Percentiles rank a stretch among this genome's conserved stretches.
Evolutionary conservation across 2,329 filamentous ascomycete genomes (phyloP).

Genomic region (Teratosphaeria zuluensis): DNA sequence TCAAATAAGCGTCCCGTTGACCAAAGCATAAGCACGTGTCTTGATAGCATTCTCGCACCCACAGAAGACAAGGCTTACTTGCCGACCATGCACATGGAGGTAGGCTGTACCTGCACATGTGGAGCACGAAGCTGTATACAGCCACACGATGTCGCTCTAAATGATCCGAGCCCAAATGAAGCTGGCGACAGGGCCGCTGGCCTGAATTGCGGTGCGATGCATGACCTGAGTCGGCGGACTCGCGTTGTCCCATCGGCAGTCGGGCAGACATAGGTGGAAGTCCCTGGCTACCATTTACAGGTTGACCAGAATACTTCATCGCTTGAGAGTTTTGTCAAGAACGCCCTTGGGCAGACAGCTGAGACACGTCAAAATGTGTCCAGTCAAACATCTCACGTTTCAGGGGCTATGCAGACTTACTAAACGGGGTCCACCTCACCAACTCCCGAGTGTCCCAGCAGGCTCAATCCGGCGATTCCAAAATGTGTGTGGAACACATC

Average conservation of each 20-base stretch:
- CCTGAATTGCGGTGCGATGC: no score
- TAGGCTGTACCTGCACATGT: no score
- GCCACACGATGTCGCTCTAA: no score
- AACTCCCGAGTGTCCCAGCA: slow-evolving; percentile 67
- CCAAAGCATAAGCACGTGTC: not conserved
- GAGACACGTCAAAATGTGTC: slow-evolving; percentile 5
- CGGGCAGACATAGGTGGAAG: not conserved
- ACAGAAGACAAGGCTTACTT: no score
- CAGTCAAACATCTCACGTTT: slow-evolving; percentile 14
- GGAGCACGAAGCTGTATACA: no score
- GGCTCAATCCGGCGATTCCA: slow-evolving; percentile 75
- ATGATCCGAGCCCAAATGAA: no score
- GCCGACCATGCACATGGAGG: no score
- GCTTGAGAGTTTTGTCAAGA: slow-evolving; percentile 48
- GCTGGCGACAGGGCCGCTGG: no score
- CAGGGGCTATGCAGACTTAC: slow-evolving; percentile 35
- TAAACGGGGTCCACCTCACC: slow-evolving; percentile 81
- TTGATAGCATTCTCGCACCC: not conserved
- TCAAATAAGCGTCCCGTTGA: not conserved
- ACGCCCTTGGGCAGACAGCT: slow-evolving; percentile 51
- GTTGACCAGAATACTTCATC: not conserved
- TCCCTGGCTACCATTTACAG: not conserved
- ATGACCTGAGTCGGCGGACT: no score
- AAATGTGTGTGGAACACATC: slow-evolving; percentile 96
- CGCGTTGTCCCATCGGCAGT: no score